Percentiles rank a stretch among this genome's conserved stretches.
Conservation (phyloP, 164 flowering plant species). For the Umbellularia californica region DNA sequence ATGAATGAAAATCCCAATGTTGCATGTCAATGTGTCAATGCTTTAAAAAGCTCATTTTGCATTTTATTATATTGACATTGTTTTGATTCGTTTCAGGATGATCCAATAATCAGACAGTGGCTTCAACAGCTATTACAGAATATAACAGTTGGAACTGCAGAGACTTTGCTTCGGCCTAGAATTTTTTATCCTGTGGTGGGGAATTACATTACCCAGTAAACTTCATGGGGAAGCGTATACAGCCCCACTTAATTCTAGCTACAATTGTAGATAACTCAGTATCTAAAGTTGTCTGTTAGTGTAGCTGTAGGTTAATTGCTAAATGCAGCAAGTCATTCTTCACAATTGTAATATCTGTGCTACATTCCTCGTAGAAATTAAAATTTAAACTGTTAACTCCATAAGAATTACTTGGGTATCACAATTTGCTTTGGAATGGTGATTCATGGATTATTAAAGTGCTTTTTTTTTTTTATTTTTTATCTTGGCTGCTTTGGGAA, state of each 20-base stretch:
- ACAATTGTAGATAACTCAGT: not conserved
- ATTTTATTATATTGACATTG: not conserved
- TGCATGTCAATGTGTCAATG: not conserved
- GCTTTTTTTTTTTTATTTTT: too few relatives aligned
- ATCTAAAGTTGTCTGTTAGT: not conserved
- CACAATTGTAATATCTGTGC: not conserved
- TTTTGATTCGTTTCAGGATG: constrained; percentile 15
- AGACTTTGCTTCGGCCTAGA: constrained; percentile 16
- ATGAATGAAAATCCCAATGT: not conserved
- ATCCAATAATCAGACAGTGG: constrained; percentile 21
- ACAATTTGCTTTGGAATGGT: too few relatives aligned
- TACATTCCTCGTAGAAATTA: not conserved
- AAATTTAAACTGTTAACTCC: too few relatives aligned
- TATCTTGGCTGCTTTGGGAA: too few relatives aligned
- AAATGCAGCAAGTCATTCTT: not conserved
- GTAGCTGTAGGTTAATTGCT: not conserved
- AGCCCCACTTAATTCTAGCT: not conserved
- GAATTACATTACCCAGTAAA: not conserved
- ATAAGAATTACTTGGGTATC: too few relatives aligned
- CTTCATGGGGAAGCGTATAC: not conserved
- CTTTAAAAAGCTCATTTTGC: not conserved
- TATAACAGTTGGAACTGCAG: constrained; percentile 18
- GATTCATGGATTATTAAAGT: too few relatives aligned
- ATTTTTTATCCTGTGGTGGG: constrained; percentile 14
- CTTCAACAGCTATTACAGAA: constrained; percentile 26